Conservation (phyloP, 495 filamentous ascomycete species). For the Penicillium canescens region DNA sequence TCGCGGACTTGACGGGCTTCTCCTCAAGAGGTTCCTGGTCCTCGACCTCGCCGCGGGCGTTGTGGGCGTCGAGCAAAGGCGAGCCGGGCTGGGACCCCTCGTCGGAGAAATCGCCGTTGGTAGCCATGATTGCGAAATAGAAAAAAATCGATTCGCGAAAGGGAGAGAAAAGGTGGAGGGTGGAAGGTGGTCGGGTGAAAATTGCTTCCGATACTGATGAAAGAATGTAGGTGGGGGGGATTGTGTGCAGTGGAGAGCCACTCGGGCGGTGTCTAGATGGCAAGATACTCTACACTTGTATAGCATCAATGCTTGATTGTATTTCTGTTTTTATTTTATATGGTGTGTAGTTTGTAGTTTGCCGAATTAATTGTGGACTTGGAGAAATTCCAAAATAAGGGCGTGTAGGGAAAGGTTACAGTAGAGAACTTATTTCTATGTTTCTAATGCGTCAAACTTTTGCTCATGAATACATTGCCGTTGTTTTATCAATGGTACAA, state of each 20-base stretch:
- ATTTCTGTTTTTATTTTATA: not conserved
- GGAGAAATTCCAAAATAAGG: not conserved
- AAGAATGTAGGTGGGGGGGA: slow-evolving; percentile 35
- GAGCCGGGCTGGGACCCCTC: slow-evolving; percentile 61
- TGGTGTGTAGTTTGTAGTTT: not conserved
- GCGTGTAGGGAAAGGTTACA: not conserved
- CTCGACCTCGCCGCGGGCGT: slow-evolving; percentile 54
- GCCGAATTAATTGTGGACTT: slow-evolving; percentile 7
- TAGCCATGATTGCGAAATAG: slow-evolving; percentile 54
- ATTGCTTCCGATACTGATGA: slow-evolving; percentile 44
- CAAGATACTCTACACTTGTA: slow-evolving; percentile 3
- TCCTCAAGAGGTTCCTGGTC: slow-evolving; percentile 52
- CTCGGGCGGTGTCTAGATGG: slow-evolving; percentile 35
- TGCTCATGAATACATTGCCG: slow-evolving; percentile 17
- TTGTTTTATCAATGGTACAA: slow-evolving; percentile 22
- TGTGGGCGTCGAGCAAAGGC: slow-evolving; percentile 53
- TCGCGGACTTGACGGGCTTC: slow-evolving; percentile 62
- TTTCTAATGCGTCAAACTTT: not conserved
- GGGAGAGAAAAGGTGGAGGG: slow-evolving; percentile 14
- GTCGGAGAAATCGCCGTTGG: slow-evolving; percentile 64
- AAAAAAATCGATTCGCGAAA: slow-evolving; percentile 21
- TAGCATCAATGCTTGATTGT: too few relatives aligned
- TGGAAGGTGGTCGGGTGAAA: slow-evolving; percentile 33
- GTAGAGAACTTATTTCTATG: too few relatives aligned
- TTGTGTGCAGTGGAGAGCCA: slow-evolving; percentile 49